Conservation (phyloP, 2,329 filamentous ascomycete species). For the Cladosporium sp. region DNA sequence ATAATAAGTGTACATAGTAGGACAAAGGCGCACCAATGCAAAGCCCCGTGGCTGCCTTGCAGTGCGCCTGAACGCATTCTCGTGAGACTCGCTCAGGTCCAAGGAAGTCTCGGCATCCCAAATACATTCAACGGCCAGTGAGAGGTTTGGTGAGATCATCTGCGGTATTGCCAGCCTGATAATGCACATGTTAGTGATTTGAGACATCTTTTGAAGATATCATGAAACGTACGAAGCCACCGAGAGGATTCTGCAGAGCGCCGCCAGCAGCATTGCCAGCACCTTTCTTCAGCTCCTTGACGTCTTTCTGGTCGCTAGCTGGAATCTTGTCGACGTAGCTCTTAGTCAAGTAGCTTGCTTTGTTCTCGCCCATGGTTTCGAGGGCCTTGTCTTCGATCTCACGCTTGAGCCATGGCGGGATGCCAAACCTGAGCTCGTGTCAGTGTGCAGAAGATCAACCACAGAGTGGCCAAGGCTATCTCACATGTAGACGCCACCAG, state of each 20-base stretch:
- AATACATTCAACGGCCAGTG: constrained; percentile 18
- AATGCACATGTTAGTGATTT: not conserved
- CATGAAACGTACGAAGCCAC: constrained; percentile 23
- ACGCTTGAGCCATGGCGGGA: constrained; percentile 44
- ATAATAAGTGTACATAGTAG: too few relatives aligned
- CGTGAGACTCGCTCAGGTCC: too few relatives aligned
- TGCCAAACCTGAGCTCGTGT: constrained; percentile 37
- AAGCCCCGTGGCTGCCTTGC: too few relatives aligned
- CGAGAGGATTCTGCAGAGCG: constrained; percentile 35
- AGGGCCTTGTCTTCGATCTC: constrained; percentile 44
- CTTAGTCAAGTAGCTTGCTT: constrained; percentile 35
- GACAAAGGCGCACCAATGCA: too few relatives aligned
- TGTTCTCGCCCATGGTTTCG: constrained; percentile 52
- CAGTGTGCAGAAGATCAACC: not conserved
- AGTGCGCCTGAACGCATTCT: too few relatives aligned
- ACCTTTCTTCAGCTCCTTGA: constrained; percentile 32
- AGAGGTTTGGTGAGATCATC: constrained; percentile 23
- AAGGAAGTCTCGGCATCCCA: not conserved
- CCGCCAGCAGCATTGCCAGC: constrained; percentile 31
- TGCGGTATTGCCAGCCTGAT: constrained; percentile 20
- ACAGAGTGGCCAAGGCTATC: too few relatives aligned
- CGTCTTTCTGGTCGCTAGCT: constrained; percentile 19
- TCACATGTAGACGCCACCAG: constrained; percentile 39
- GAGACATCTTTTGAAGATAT: not conserved
- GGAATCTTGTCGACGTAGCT: constrained; percentile 26